phyloP scores from a whole-genome alignment of 2,329 filamentous ascomycete species.

The Colletotrichum siamense region DNA sequence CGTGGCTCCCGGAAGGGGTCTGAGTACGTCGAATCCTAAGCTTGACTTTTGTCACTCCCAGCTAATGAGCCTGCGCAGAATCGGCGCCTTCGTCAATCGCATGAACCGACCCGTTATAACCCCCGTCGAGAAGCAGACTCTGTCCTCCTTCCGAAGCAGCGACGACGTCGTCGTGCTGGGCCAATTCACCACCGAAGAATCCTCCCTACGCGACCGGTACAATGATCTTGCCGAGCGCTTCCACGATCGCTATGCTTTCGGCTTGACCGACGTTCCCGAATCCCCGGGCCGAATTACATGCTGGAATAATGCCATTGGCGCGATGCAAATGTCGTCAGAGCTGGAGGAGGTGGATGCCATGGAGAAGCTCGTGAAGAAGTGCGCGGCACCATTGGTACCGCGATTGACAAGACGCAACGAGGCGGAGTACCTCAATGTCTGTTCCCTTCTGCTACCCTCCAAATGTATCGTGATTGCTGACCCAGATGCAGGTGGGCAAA shows the following conservation, averaged over 20 bases:
- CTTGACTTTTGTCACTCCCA: background rate
- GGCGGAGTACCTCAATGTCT: slow-evolving; percentile 30
- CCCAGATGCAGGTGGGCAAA: slow-evolving; percentile 35
- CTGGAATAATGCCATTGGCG: slow-evolving; percentile 45
- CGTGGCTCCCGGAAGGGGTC: slow-evolving; percentile 46
- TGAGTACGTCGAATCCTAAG: slow-evolving; percentile 32
- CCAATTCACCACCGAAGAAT: slow-evolving; percentile 34
- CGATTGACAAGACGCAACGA: slow-evolving; percentile 52
- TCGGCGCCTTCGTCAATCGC: slow-evolving; percentile 33
- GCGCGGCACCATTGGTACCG: slow-evolving; percentile 44
- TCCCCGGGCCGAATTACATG: slow-evolving; percentile 35
- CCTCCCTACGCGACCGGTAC: slow-evolving; percentile 34
- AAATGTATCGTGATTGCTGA: background rate
- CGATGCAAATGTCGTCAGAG: slow-evolving; percentile 37
- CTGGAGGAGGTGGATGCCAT: slow-evolving; percentile 36
- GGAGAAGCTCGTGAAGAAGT: slow-evolving; percentile 41
- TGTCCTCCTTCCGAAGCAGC: slow-evolving; percentile 36
- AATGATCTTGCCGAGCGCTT: slow-evolving; percentile 37
- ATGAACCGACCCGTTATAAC: slow-evolving; percentile 32
- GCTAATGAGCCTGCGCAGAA: slow-evolving; percentile 26
- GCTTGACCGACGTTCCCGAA: slow-evolving; percentile 20
- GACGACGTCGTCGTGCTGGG: slow-evolving; percentile 50
- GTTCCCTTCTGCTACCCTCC: background rate
- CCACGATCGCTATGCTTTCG: slow-evolving; percentile 49
- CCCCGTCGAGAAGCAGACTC: slow-evolving; percentile 29